Base-by-base conservation (phyloP, 225 moss, liverwort and hornwort species). In the Pleurozium schreberi region DNA sequence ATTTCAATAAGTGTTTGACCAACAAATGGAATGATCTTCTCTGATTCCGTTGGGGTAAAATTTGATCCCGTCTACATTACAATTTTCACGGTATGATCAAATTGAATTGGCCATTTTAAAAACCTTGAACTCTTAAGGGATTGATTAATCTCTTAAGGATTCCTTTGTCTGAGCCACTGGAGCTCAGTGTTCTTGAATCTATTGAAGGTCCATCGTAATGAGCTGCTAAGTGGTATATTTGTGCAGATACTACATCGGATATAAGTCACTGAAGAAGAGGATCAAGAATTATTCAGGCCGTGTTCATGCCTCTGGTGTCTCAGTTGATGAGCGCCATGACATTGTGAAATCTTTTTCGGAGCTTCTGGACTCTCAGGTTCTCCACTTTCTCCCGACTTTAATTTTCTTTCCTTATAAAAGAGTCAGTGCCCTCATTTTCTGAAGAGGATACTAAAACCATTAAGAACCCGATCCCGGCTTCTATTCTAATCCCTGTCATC, bases 341-440 rank as follows among this genome's bases (percentile, higher is more conserved):
- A 93, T 95, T 84, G 89, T 94, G 68, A 95, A 94, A 89, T 90
- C 91, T 19, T 95, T 95, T 92, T 95, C 95, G 76, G 95, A 95
- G 75, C 93, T 95, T 91, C 77, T 95, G 90, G 95, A 95, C 79
- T 95, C 93, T 85, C 95, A 95, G 94, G 95, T 95, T 89, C 71
- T 40, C 27, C 73, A 52, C 23, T 62, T 74, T 80, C 55, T 69
- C 38, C 80, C 11, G 53, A 38, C 50, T 61, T 71, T 50, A 71
- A 33, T 61, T 61, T 73, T 50, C 50, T 22, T 80, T 57, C 45
- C 45, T 40, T 43, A 33, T 30, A 58, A 68, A 33, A 42, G 28
- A 47, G 21, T 45, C 49, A 69, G 49, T 69, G 30, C 17, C 25
- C 64, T 62, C 55, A 53, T 88, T 61, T n/a, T 31, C 8, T 60